Base-by-base conservation (phyloP, 2,329 filamentous ascomycete genomes). In the Chrysosporium queenslandicum region DNA sequence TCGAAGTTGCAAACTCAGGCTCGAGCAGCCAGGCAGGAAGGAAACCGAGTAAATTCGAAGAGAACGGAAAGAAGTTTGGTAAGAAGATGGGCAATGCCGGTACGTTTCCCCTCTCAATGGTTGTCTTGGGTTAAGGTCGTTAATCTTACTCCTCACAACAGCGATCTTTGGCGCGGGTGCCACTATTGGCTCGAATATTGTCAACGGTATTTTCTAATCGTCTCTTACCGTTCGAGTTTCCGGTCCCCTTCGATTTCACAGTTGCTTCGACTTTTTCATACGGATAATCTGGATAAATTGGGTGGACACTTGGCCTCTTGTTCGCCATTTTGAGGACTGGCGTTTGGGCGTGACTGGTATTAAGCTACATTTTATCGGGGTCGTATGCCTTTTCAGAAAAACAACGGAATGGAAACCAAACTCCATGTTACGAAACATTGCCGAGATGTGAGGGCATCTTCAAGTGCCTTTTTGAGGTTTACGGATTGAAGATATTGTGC, bases 161-260 rank as follows among this genome's bases (percentile, higher is more conserved):
- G 88, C 89, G 25, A 88, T 96, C 60, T 94, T 94, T 63, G 91
- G 91, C 68, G 91, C 91, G 45, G 90, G 91, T 69, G 90, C 91
- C 46, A 92, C 87, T 1, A 85, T 95, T 58, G 90, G 90, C 65
- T 81, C 85, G 60, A 92, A 94, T 65, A 81, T 95, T 65, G 88
- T 95, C 60, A 92, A 94, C 70, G 82, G 84, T 58, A 94, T 94
- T 61, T 92, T 95, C 68, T 94, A 82, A 72, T 55, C 39, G 20
- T 39, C 21, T n/a, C 29, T 46, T 30, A 21, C 27, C 40, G n/a
- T 41, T 46, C 29, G 7, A 42, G 1, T 20, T 43, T 27, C 18
- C 47, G 7, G 16, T 50, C 18, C 43, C 14, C 14, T 20, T 50
- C 36, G n/a, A 14, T 23, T 16, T 25, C 29, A n/a, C n/a, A n/a